phyloP scores from a whole-genome alignment of 192 early-diverging fungal genomes.

The Gigaspora rosea region DNA sequence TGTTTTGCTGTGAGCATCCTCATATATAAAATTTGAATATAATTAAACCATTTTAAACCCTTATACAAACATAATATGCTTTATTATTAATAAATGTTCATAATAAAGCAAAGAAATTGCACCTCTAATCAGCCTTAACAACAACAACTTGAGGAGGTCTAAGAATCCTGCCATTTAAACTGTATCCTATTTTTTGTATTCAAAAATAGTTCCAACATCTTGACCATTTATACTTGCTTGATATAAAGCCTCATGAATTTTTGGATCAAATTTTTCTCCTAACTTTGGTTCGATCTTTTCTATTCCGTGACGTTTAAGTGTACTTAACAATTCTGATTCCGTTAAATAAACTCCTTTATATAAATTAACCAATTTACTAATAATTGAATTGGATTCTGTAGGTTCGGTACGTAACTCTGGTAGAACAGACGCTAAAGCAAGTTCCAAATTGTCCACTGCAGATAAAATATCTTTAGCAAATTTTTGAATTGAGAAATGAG shows the following conservation, averaged over 20 bases:
- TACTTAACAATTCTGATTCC: conserved; percentile 77
- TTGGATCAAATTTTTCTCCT: conserved; percentile 92
- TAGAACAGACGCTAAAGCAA: conserved; percentile 90
- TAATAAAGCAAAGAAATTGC: no score
- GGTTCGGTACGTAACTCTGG: conserved; percentile 49
- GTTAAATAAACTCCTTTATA: conserved; percentile 91
- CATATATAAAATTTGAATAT: no score
- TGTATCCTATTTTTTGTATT: conserved; percentile 93
- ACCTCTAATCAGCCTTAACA: no score
- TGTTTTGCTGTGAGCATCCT: no score
- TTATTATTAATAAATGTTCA: no score
- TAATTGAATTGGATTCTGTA: conserved; percentile 27
- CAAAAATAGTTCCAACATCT: conserved; percentile 83
- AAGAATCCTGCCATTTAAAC: no score
- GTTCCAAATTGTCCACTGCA: conserved; percentile 85
- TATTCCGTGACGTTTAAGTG: conserved; percentile 84
- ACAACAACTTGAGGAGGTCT: no score
- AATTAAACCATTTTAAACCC: no score
- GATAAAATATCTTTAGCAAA: conserved; percentile 97
- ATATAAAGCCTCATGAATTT: conserved; percentile 93
- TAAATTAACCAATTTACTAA: conserved; percentile 64
- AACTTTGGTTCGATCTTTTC: conserved; percentile 75
- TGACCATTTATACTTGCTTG: conserved; percentile 88
- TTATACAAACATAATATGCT: no score
- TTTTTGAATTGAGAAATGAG: conserved; percentile 92